These are phyloP conservation scores for Populus simonii DNA, from an alignment of 345 rosid genomes.

Conservation along the genomic window DNA sequence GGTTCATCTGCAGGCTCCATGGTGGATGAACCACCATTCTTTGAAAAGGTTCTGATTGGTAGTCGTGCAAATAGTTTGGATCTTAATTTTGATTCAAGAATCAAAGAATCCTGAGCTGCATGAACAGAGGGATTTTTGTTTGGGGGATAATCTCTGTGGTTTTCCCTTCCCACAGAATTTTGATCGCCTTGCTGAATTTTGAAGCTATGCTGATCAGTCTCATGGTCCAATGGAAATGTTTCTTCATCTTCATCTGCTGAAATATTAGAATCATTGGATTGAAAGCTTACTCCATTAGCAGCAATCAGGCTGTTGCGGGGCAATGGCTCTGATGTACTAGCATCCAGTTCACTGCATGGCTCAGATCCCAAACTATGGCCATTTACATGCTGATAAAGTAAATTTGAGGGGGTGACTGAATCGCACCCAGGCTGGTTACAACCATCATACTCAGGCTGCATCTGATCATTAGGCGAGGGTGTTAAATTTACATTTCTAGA, in stretches of 20 bases:
- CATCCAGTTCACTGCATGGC: constrained; percentile 83
- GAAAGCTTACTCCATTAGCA: constrained; percentile 48
- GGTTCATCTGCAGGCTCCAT: constrained; percentile 43
- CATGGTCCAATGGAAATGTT: constrained; percentile 48
- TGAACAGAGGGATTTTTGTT: constrained; percentile 14
- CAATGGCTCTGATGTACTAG: constrained; percentile 79
- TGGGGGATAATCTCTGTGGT: constrained; percentile 1
- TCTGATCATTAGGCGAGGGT: constrained; percentile 40
- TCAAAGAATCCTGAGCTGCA: constrained; percentile 49
- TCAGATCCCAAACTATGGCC: constrained; percentile 65
- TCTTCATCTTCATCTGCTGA: constrained; percentile 66
- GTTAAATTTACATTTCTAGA: constrained; percentile 39
- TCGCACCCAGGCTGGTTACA: constrained; percentile 29
- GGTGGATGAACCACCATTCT: constrained; percentile 37
- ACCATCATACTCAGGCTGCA: constrained; percentile 40
- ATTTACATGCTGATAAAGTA: constrained; percentile 32
- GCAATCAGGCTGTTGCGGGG: constrained; percentile 44
- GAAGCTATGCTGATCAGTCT: constrained; percentile 34
- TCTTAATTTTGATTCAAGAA: constrained; percentile 81
- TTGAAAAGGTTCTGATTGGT: constrained; percentile 46
- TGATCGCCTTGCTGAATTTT: constrained; percentile 32
- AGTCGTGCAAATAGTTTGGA: constrained; percentile 74
- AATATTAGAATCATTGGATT: constrained; percentile 43
- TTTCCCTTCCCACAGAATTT: constrained; percentile 32
- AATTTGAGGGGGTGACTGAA: constrained; percentile 22